Evolutionary conservation across 2,329 filamentous ascomycete genomes (phyloP).

Genomic region (Pseudocercospora pini-densiflorae): DNA sequence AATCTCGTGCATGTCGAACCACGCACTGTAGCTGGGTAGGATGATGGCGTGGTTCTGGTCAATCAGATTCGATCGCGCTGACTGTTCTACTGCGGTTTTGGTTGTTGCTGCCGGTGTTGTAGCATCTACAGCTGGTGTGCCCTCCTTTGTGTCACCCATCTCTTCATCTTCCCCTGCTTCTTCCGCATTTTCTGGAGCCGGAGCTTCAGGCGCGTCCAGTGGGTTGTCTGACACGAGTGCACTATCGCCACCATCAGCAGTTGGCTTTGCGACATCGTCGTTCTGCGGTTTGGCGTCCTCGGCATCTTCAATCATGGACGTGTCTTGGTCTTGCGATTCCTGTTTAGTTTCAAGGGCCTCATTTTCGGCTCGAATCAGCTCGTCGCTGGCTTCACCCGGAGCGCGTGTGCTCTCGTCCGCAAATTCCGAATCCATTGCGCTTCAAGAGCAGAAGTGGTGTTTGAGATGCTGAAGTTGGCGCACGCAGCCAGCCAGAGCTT

Average conservation of each 20-base stretch:
- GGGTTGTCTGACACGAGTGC: conserved; percentile 44
- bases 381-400: conserved; percentile 41
- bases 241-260: conserved; percentile 18
- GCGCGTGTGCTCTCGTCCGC: conserved; percentile 39
- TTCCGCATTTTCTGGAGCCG: conserved; percentile 40
- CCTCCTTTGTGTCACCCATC: conserved; percentile 66
- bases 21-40: conserved; percentile 94
- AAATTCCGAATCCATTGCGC: conserved; percentile 31
- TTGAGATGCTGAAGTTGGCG: background rate
- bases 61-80: conserved; percentile 88
- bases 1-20: conserved; percentile 97
- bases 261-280: conserved; percentile 12
- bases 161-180: conserved; percentile 40
- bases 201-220: conserved; percentile 43
- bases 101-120: conserved; percentile 58
- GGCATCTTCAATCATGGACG: conserved; percentile 40
- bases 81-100: conserved; percentile 81
- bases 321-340: conserved; percentile 38
- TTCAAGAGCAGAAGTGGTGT: background rate
- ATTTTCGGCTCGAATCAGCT: conserved; percentile 42
- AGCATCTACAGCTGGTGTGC: conserved; percentile 32
- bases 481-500: conserved; percentile 3
- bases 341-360: conserved; percentile 37
- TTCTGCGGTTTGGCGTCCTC: conserved; percentile 28
- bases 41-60: conserved; percentile 95